Evolutionary conservation across 2,329 filamentous ascomycete genomes (phyloP).

Genomic region (Aspergillus fructus): DNA sequence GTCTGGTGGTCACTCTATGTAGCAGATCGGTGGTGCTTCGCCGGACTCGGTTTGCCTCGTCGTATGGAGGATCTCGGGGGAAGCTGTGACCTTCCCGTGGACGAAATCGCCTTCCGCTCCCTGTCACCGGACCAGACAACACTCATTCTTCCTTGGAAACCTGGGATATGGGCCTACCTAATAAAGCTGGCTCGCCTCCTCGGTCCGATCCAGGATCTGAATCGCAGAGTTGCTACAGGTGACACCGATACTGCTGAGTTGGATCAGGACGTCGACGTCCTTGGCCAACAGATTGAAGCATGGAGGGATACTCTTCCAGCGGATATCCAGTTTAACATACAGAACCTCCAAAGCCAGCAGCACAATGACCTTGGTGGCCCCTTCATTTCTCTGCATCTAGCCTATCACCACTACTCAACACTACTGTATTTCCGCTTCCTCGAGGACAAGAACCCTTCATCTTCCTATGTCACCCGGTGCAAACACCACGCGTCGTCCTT

Average conservation of each 20-base stretch:
- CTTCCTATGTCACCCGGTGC: not conserved
- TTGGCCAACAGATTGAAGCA: not conserved
- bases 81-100: not conserved
- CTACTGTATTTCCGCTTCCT: conserved; percentile 42
- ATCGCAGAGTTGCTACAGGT: conserved; percentile 24
- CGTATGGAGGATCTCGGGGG: conserved; percentile 23
- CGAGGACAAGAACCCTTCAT: conserved; percentile 21
- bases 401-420: conserved; percentile 39
- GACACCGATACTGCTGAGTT: not conserved
- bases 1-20: conserved; percentile 36
- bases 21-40: conserved; percentile 32
- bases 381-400: conserved; percentile 40
- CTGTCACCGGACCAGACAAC: no score
- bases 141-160: not conserved
- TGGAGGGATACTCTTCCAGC: not conserved
- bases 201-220: conserved; percentile 35
- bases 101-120: not conserved
- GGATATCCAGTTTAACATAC: not conserved
- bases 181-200: conserved; percentile 25
- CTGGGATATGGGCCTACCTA: conserved; percentile 32
- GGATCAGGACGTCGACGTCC: not conserved
- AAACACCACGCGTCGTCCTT: conserved; percentile 1
- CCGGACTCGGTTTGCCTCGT: conserved; percentile 30
- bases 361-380: conserved; percentile 27
- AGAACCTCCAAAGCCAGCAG: conserved; percentile 18